phyloP scores from a whole-genome alignment of 768 basidiomycete genomes.

The Rubroboletus satanas region DNA sequence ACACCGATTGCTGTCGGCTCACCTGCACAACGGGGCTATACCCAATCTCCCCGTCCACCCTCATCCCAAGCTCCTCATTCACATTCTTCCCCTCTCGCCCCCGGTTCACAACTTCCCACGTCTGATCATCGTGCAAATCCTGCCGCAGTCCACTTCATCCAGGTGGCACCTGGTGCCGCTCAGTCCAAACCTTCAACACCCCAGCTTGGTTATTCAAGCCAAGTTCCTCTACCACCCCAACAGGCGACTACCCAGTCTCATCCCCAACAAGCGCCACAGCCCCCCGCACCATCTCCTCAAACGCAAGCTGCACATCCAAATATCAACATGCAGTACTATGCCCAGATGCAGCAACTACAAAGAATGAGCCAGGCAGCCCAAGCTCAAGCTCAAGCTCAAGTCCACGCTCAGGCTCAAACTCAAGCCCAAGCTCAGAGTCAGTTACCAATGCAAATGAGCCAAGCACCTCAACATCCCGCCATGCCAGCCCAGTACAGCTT shows the following conservation, averaged over 20 bases:
- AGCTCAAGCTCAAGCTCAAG: constrained; percentile 15
- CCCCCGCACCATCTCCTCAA: constrained; percentile 15
- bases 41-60: constrained; percentile 33
- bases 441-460: constrained; percentile 23
- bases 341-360: constrained; percentile 19
- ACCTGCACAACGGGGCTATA: constrained; percentile 33
- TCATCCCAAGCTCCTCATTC: constrained; percentile 29
- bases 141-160: constrained; percentile 25
- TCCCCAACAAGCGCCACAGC: constrained; percentile 25
- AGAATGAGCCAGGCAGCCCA: constrained; percentile 22
- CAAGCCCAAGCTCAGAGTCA: constrained; percentile 25
- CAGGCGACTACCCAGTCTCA: constrained; percentile 22
- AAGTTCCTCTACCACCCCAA: constrained; percentile 17
- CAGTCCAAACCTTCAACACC: constrained; percentile 33
- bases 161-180: constrained; percentile 16
- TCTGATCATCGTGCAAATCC: constrained; percentile 24
- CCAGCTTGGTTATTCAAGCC: constrained; percentile 22
- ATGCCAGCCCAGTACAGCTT: constrained; percentile 33
- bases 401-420: constrained; percentile 18
- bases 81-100: constrained; percentile 29
- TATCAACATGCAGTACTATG: constrained; percentile 17
- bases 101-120: constrained; percentile 29
- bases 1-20: constrained; percentile 24
- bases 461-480: constrained; percentile 24
- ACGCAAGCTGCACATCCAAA: constrained; percentile 18